Conservation (phyloP, 192 early-diverging fungal species). For the Spizellomyces punctatus region DNA sequence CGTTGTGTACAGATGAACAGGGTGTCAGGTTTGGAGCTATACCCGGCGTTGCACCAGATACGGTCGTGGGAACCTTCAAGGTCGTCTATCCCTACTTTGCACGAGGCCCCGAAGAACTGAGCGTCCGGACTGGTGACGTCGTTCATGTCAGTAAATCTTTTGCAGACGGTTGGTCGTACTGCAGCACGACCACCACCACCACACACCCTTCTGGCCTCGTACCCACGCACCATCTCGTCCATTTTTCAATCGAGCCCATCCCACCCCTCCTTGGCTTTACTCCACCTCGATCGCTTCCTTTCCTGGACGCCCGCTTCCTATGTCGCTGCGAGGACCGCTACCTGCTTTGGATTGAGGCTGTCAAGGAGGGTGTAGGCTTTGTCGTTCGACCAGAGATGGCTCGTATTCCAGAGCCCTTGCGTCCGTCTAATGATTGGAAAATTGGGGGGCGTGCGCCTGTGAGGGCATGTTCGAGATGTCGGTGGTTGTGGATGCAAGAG, state of each 20-base stretch:
- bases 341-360: background rate
- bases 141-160: constrained; percentile 4
- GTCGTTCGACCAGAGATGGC: background rate
- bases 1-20: background rate
- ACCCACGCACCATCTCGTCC: background rate
- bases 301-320: background rate
- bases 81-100: background rate
- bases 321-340: constrained; percentile 1
- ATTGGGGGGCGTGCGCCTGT: background rate
- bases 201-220: background rate
- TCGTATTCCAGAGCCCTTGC: background rate
- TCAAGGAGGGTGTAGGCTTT: background rate
- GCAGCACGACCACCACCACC: background rate
- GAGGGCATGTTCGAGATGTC: background rate
- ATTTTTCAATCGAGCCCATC: background rate
- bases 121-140: background rate
- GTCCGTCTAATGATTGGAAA: background rate
- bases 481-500: background rate
- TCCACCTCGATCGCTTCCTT: background rate
- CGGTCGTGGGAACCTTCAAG: background rate
- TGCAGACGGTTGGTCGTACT: background rate
- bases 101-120: background rate
- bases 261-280: background rate
- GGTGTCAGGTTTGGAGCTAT: background rate
- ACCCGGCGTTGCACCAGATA: background rate